Evolutionary conservation across 345 rosid genomes (phyloP).

Genomic region (Gossypioides kirkii): DNA sequence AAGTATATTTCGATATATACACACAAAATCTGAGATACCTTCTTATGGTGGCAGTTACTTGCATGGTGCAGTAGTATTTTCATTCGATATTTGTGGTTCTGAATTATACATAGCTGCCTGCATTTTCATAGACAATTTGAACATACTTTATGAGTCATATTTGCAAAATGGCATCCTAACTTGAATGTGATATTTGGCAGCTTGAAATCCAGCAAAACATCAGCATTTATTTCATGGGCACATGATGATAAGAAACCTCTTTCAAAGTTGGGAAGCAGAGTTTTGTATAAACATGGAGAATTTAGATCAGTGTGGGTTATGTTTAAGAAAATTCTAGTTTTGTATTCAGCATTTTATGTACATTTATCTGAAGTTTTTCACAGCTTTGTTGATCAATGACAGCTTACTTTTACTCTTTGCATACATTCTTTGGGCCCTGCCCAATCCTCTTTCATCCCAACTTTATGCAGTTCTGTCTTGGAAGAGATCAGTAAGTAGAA

Average conservation of each 20-base stretch:
- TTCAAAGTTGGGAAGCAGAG: background rate
- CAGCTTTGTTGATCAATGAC: background rate
- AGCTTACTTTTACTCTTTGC: background rate
- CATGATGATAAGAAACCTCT: background rate
- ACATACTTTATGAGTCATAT: background rate
- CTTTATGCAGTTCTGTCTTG: background rate
- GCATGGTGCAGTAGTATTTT: background rate
- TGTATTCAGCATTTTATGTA: background rate
- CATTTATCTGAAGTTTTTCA: background rate
- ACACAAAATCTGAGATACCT: background rate
- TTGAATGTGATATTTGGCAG: background rate
- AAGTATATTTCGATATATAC: background rate
- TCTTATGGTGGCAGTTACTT: background rate
- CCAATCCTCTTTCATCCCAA: background rate
- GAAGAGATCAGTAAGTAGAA: background rate
- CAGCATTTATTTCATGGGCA: constrained; percentile 3
- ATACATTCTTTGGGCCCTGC: background rate
- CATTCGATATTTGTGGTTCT: background rate
- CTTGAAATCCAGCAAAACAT: constrained; percentile 4
- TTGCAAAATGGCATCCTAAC: background rate
- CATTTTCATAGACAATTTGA: background rate
- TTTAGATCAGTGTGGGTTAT: background rate
- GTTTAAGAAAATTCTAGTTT: background rate
- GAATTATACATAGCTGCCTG: background rate
- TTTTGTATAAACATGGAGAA: constrained; percentile 6